Percentiles rank a stretch among this genome's conserved stretches.
Conservation (phyloP, 768 basidiomycete species). For the Paxillus rubicundulus region DNA sequence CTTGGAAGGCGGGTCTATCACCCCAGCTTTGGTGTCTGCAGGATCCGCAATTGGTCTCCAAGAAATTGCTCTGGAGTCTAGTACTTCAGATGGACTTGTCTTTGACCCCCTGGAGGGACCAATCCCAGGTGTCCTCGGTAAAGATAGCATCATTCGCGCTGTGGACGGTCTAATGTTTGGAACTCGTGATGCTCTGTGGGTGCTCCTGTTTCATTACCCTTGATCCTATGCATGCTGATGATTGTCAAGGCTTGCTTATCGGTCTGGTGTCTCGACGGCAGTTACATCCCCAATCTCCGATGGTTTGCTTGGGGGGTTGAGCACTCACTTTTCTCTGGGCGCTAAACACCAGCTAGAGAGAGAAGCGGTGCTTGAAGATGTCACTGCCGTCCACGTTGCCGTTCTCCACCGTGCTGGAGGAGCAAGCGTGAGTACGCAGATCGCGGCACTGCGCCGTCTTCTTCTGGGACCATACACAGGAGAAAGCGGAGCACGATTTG, state of each 20-base stretch:
- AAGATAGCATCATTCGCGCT: conserved; percentile 50
- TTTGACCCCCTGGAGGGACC: conserved; percentile 43
- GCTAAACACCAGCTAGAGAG: conserved; percentile 55
- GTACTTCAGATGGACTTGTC: conserved; percentile 64
- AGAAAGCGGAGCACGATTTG: conserved; percentile 31
- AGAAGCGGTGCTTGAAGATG: conserved; percentile 64
- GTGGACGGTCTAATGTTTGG: conserved; percentile 61
- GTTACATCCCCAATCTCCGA: conserved; percentile 55
- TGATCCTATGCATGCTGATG: conserved; percentile 5
- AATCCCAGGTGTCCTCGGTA: conserved; percentile 34
- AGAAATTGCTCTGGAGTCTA: conserved; percentile 63
- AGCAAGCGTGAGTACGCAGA: conserved; percentile 61
- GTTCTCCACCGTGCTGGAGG: conserved; percentile 28
- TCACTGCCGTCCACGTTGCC: conserved; percentile 62
- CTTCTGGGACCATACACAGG: conserved; percentile 35
- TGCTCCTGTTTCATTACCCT: conserved; percentile 1
- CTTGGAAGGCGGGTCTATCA: conserved; percentile 60
- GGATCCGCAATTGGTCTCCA: conserved; percentile 64
- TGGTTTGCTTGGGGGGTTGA: conserved; percentile 63
- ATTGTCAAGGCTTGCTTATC: conserved; percentile 61
- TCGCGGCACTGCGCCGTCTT: conserved; percentile 51
- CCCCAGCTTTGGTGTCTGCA: conserved; percentile 61
- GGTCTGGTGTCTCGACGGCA: conserved; percentile 68
- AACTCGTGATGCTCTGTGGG: conserved; percentile 50
- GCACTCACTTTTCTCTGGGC: conserved; percentile 58